A percentile compares a stretch with the other conserved stretches of the same genome.
Evolutionary conservation across 768 basidiomycete genomes (phyloP).

Genomic region (Boletus subparvulus): DNA sequence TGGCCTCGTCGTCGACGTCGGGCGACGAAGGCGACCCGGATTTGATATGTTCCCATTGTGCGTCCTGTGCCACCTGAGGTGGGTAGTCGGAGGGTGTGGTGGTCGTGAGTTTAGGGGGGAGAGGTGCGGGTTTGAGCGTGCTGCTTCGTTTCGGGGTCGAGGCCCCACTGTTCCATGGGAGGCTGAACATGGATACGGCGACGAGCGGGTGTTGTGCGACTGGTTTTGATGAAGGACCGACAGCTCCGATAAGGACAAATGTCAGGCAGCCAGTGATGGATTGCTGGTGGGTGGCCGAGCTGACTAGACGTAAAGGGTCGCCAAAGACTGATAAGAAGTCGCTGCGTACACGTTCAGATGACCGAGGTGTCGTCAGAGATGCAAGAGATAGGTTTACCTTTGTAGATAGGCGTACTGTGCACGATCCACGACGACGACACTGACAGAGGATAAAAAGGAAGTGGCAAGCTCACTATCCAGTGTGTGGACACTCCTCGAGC

Average conservation of each 20-base stretch:
- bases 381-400: not conserved
- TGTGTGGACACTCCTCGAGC: not conserved
- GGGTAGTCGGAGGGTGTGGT: constrained; percentile 10
- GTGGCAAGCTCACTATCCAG: not conserved
- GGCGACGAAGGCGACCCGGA: constrained; percentile 13
- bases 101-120: constrained; percentile 25
- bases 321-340: not conserved
- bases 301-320: not conserved
- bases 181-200: not conserved
- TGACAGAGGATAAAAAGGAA: not conserved
- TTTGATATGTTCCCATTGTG: constrained; percentile 26
- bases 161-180: constrained; percentile 10
- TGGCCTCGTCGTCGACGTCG: constrained; percentile 17
- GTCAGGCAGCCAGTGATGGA: not conserved
- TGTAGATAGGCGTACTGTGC: not conserved
- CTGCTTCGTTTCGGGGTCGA: constrained; percentile 19
- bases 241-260: not conserved
- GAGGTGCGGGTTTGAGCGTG: constrained; percentile 19
- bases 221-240: not conserved
- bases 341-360: not conserved
- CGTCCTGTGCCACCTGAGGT: constrained; percentile 5
- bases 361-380: not conserved
- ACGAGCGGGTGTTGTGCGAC: not conserved
- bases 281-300: not conserved
- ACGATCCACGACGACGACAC: too few relatives aligned